Evolutionary conservation across 495 filamentous ascomycete species (phyloP), one percentile per base, ranked within the genome.

Genomic region (Daldinia concentrica): DNA sequence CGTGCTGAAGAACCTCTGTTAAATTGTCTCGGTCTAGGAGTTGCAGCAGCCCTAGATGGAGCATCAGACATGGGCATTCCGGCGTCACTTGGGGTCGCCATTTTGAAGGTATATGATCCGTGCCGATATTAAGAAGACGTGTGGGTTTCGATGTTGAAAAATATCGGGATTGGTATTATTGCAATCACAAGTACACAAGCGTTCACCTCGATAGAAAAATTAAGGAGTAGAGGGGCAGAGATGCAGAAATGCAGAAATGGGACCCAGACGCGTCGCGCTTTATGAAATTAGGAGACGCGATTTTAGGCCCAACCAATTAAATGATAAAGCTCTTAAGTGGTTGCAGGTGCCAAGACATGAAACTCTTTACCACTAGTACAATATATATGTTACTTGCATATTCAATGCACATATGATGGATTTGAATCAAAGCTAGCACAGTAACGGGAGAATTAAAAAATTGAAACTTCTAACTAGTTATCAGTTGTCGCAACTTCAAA

Each of bases 1-100:
- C 88, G 79, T 17, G 85, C 86, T 9, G 89, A 87, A 8, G 89
- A 90, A 2, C 83, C 84, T 66, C 81, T 78, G 37, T 76, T 79
- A 50, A 74, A 74, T 4, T 63, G 69, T 62, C 78, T 72, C 45
- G 61, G 63, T 57, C 22, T 79, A 37, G 82, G 82, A 39, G 80
- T 82, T n/a, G 72, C 45, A 6, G 72, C 75, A 62, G 62, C 65
- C 60, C 75, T 75, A 6, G 73, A 74, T 51, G 75, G 73, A 19
- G 79, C 80, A 62, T 85, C 82, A 34, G 82, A 83, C 76, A 83
- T 82, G 36, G 75, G 54, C 62, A 80, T 79, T 39, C 80, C 83
- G 66, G 77, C 75, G 68, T 84, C 81, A 77, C 83, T 84, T 69
- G 82, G 78, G 30, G 78, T 72, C 65, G 77, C 79, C 76, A 78